Evolutionary conservation across 2,329 filamentous ascomycete species (phyloP).

Genomic region (Fusarium papillatum): DNA sequence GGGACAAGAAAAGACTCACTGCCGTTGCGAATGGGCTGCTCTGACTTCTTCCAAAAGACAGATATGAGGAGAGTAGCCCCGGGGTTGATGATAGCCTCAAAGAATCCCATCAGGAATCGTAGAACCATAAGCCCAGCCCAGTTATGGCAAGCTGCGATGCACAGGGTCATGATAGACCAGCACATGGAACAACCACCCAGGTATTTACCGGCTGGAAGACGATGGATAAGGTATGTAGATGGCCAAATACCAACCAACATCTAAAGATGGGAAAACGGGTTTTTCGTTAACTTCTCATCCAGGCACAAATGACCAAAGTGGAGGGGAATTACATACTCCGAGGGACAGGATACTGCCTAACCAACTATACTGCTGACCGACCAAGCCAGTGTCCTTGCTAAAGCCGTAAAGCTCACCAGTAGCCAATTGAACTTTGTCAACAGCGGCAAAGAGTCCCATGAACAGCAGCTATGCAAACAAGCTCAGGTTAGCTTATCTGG

Average conservation of each 20-base stretch:
- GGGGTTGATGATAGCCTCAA: conserved; percentile 29
- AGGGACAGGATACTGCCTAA: conserved; percentile 35
- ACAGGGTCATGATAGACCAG: conserved; percentile 28
- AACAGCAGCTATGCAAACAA: background rate
- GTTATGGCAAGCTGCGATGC: conserved; percentile 25
- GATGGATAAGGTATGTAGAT: conserved; percentile 24
- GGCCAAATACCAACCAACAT: background rate
- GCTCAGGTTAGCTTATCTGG: background rate
- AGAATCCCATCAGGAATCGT: conserved; percentile 29
- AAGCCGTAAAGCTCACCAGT: conserved; percentile 44
- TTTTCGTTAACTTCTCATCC: background rate
- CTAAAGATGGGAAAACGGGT: background rate
- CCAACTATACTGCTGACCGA: conserved; percentile 38
- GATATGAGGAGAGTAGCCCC: conserved; percentile 21
- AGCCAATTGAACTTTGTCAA: conserved; percentile 49
- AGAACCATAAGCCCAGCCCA: conserved; percentile 31
- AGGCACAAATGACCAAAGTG: background rate
- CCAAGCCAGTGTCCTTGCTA: conserved; percentile 27
- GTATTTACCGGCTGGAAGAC: conserved; percentile 16
- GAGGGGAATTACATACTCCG: conserved; percentile 19
- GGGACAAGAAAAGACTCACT: conserved; percentile 17
- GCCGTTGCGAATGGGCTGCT: conserved; percentile 32
- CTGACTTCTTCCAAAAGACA: conserved; percentile 23
- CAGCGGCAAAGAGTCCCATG: conserved; percentile 17
- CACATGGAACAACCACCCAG: conserved; percentile 27